Evolutionary conservation across 371 early-diverging fungal genomes (phyloP).

Genomic region (Chytridiales sp.): DNA sequence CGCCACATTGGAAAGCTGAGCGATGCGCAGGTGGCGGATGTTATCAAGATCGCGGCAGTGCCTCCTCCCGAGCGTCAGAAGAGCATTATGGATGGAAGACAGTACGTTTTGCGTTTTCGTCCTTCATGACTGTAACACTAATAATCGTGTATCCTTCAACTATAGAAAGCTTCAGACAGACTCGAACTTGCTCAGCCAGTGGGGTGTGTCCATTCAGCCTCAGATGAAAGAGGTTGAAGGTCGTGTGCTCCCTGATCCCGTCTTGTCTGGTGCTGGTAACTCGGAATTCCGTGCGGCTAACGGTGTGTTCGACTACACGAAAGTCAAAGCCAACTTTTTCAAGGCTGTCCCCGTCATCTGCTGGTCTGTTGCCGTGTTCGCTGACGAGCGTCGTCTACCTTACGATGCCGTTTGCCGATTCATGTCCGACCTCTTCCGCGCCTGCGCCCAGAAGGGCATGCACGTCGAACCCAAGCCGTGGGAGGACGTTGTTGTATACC

Average conservation of each 20-base stretch:
- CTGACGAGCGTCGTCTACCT: slow-evolving; percentile 7
- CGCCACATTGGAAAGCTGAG: slow-evolving; percentile 32
- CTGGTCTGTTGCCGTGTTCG: slow-evolving; percentile 68
- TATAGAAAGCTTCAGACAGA: background rate
- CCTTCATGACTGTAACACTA: background rate
- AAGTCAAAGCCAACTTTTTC: too few relatives aligned
- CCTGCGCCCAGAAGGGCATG: slow-evolving; percentile 51
- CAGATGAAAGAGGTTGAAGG: slow-evolving; percentile 58
- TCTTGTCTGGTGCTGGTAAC: slow-evolving; percentile 40
- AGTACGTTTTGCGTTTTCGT: slow-evolving; percentile 7
- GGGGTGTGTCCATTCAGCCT: slow-evolving; percentile 41
- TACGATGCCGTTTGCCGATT: slow-evolving; percentile 10
- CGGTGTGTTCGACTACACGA: slow-evolving; percentile 55
- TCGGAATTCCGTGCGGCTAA: slow-evolving; percentile 25
- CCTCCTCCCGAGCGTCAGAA: slow-evolving; percentile 16
- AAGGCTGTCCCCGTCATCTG: too few relatives aligned
- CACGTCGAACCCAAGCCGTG: slow-evolving; percentile 43
- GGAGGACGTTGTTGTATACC: slow-evolving; percentile 45
- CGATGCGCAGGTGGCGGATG: slow-evolving; percentile 28
- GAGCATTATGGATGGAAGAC: slow-evolving; percentile 16
- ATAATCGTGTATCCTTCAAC: background rate
- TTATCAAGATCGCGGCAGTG: slow-evolving; percentile 32
- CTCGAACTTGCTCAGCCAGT: background rate
- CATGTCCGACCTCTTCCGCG: slow-evolving; percentile 19
- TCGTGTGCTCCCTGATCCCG: slow-evolving; percentile 72